These are phyloP conservation scores for Stentor coeruleus DNA, from an alignment of 73 alveolate species.

Conservation along the genomic window DNA sequence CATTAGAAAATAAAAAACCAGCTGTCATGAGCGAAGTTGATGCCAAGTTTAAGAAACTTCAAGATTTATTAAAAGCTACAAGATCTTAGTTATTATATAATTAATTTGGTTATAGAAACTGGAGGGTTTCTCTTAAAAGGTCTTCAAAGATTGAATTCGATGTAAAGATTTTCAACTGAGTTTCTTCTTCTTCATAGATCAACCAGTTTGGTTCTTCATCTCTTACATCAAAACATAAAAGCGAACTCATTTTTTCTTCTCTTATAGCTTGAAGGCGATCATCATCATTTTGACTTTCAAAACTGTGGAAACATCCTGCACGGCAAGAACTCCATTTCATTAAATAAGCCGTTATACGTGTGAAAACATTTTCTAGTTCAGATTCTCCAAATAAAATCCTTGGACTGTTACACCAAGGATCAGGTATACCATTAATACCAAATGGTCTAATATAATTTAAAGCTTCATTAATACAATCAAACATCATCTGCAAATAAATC, in stretches of 20 bases:
- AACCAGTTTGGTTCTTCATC: constrained; percentile 51
- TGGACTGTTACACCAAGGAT: constrained; percentile 67
- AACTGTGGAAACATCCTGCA: constrained; percentile 43
- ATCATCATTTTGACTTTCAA: constrained; percentile 35
- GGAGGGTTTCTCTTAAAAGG: no score
- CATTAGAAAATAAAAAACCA: not conserved
- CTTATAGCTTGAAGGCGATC: constrained; percentile 37
- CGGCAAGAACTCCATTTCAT: constrained; percentile 24
- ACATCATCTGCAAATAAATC: constrained; percentile 27
- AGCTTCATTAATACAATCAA: constrained; percentile 85
- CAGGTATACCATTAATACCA: constrained; percentile 84
- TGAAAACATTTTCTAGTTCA: constrained; percentile 15
- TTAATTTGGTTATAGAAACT: not conserved
- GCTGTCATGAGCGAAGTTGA: not conserved
- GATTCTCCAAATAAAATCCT: constrained; percentile 28
- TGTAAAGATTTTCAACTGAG: constrained; percentile 32
- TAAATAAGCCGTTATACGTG: constrained; percentile 25
- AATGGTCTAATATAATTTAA: constrained; percentile 71
- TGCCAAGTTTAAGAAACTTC: not conserved
- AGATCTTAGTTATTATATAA: not conserved
- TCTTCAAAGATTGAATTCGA: constrained; percentile 1
- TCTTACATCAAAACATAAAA: constrained; percentile 38
- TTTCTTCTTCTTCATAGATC: constrained; percentile 50
- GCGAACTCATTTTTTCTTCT: constrained; percentile 45
- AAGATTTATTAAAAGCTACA: not conserved